These are phyloP conservation scores for Pyrenochaeta sp. DNA, from an alignment of 2,329 filamentous ascomycete species.

Conservation along the genomic window DNA sequence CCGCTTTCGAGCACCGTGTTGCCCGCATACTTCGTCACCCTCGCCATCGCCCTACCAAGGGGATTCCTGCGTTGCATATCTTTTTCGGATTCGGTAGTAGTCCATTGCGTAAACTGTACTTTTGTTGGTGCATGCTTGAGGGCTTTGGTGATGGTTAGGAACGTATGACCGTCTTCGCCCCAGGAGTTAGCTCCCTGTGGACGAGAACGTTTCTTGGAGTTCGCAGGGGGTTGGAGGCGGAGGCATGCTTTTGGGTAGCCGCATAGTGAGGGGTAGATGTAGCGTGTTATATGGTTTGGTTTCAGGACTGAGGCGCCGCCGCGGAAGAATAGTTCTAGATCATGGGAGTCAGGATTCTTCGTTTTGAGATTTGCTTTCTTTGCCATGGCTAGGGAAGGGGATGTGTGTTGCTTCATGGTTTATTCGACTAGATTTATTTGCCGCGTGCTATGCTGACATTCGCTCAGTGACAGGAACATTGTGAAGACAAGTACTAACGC, in stretches of 20 bases:
- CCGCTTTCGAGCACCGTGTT: slow-evolving; percentile 23
- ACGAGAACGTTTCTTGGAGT: slow-evolving; percentile 8
- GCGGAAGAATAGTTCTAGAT: slow-evolving; percentile 17
- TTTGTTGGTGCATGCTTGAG: background rate
- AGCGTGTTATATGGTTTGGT: slow-evolving; percentile 27
- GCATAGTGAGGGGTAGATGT: slow-evolving; percentile 20
- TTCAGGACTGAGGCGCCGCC: slow-evolving; percentile 18
- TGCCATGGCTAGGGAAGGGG: background rate
- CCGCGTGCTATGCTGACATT: background rate
- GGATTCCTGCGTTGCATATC: slow-evolving; percentile 18
- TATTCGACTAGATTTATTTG: background rate
- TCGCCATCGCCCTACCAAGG: slow-evolving; percentile 22
- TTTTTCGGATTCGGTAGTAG: slow-evolving; percentile 2
- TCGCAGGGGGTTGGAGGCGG: slow-evolving; percentile 12
- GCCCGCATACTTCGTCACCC: slow-evolving; percentile 16
- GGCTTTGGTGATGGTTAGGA: slow-evolving; percentile 14
- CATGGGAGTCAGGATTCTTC: background rate
- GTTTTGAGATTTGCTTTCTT: background rate
- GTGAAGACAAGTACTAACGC: background rate
- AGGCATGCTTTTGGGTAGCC: slow-evolving; percentile 7
- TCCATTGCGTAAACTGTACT: background rate
- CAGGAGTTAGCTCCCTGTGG: slow-evolving; percentile 16
- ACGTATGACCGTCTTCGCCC: slow-evolving; percentile 11
- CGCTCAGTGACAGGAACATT: background rate
- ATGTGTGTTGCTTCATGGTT: background rate